These are phyloP conservation scores for Dendrothele bispora DNA, from an alignment of 768 basidiomycete species.

Conservation along the genomic window DNA sequence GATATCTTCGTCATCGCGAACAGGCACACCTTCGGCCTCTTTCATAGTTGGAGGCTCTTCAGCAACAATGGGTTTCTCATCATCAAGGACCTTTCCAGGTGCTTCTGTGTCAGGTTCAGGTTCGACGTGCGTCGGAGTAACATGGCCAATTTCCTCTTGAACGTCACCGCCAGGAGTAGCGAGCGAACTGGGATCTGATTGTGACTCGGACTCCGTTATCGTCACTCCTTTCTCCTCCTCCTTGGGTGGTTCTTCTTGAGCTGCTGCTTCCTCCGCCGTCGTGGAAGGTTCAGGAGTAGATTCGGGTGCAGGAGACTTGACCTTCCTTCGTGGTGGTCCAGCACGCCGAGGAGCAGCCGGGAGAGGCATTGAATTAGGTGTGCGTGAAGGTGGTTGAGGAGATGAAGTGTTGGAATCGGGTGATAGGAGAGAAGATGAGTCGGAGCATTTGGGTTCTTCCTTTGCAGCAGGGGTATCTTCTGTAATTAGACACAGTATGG, in stretches of 20 bases:
- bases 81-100: slow-evolving; percentile 17
- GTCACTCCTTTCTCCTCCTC: neutral
- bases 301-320: slow-evolving; percentile 51
- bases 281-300: slow-evolving; percentile 9
- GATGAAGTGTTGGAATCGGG: slow-evolving; percentile 19
- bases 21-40: neutral
- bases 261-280: neutral
- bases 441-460: slow-evolving; percentile 19
- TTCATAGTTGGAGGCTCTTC: neutral
- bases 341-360: slow-evolving; percentile 73
- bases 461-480: no score
- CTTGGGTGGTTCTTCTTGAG: neutral
- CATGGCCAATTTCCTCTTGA: neutral
- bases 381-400: slow-evolving; percentile 33
- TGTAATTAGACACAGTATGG: no score
- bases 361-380: slow-evolving; percentile 65
- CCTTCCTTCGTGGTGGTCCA: slow-evolving; percentile 72
- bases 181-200: no score
- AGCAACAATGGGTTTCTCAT: neutral
- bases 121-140: neutral
- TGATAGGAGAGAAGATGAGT: slow-evolving; percentile 23
- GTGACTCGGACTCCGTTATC: neutral
- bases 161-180: neutral
- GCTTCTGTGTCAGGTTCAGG: slow-evolving; percentile 8
- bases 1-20: neutral